Evolutionary conservation across 805 yeast species (phyloP), one percentile per base, ranked within the genome.

Genomic region (Hanseniaspora mollemarum): DNA sequence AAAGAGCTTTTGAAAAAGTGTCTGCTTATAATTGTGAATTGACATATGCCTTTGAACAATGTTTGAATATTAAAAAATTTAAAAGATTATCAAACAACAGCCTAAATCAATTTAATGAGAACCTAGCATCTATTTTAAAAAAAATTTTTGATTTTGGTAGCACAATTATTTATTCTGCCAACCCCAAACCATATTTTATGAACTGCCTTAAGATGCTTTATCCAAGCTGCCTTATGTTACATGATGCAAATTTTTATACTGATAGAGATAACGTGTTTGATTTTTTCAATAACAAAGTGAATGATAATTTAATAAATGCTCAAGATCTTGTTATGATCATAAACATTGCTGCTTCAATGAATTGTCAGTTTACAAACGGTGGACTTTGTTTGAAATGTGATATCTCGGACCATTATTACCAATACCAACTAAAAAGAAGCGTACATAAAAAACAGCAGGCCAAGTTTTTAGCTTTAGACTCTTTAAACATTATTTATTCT

Each of bases 371-470:
- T 15, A 44, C 53, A n/a, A 21, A 22, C 3, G 45, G 41, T 16
- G 28, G 28, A 1, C 21, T 22, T 15, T 51, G 53, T 19, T 19
- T 51, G 16, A 33, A 21, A 37, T 51, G 53, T 29, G 53, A 50
- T 32, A 26, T 38, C 13, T 50, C 53, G 1, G 53, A 50, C 3
- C 42, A 50, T 19, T 39, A 39, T 16, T 46, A 39, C 26, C 39
- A 24, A 4, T n/a, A 39, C 18, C 24, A 26, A 24, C 16, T 46
- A 15, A 38, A 46, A 24, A 29, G n/a, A 24, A 25, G 9, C 24
- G 24, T 32, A 4, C 22, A 31, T 16, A 46, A 46, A 32, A 46
- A 39, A 39, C 51, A 46, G 16, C 44, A 38, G 13, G 8, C 9
- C 24, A 16, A 22, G 18, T 9, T n/a, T n/a, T 22, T 18, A 5